Base-by-base conservation (phyloP, 768 basidiomycete species). In the Suillus subluteus region DNA sequence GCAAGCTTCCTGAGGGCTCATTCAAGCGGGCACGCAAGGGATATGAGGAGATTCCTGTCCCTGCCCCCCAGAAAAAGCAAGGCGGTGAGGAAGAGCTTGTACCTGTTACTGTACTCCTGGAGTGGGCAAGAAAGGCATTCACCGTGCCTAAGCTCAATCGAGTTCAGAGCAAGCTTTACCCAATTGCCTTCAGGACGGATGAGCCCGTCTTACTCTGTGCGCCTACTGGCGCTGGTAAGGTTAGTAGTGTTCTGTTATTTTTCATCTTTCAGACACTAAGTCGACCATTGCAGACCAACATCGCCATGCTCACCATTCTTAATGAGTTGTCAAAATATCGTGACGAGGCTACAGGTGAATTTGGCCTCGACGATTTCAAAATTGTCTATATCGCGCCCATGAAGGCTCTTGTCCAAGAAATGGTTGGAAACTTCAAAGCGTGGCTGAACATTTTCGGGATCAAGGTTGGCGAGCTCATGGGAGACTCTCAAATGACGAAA, bases 381-480 rank as follows among this genome's bases (percentile, higher is more conserved):
- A 92, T 98, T 64, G 89, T 99, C 70, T 99, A 99, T 76, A 88
- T 99, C 62, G 97, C 98, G 0, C 98, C 97, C 4, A 99, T 99
- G 98, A 99, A 99, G 78, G 98, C 97, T 4, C 87, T 99, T 65
- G 97, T 99, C 0, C 97, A 99, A 75, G 98, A 99, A 79, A 96
- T 97, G 91, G 98, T 99, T 66, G 94, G 95, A 69, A 97, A 96
- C 76, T 99, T 99, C 74, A 84, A 85, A 40, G 81, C 87, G 9
- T 91, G 97, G 5, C 88, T 99, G 55, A 77, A 77, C 1, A 76
- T 82, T 0, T 90, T 83, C 73, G 92, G 91, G 52, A 84, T 99
- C 79, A 91, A 88, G 67, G 92, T 99, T 58, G 94, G 94, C 37
- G 98, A 99, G 78, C 85, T 99, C 64, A 99, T 98, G 1, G 98